phyloP scores from a whole-genome alignment of 371 early-diverging fungal species.

The Lichtheimia corymbifera region DNA sequence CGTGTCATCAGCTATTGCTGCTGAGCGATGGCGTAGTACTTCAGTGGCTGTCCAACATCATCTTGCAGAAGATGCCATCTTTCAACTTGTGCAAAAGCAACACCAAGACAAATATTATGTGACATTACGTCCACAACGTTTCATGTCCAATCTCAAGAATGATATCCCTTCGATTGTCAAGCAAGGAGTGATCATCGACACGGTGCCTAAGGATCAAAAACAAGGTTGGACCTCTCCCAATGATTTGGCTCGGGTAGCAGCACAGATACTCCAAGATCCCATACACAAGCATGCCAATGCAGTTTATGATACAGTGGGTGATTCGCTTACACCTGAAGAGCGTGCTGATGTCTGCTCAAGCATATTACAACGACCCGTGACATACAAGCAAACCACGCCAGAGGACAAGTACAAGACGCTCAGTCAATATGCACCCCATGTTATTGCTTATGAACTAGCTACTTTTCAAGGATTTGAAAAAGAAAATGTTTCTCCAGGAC shows the following conservation, averaged over 20 bases:
- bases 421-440: neutral
- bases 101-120: slow-evolving; percentile 14
- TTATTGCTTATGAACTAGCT: neutral
- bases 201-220: neutral
- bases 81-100: no score
- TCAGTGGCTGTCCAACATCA: slow-evolving; percentile 1
- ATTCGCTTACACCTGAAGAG: slow-evolving; percentile 3
- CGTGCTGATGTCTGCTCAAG: slow-evolving; percentile 14
- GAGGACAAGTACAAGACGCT: neutral
- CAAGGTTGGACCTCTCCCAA: slow-evolving; percentile 19
- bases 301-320: slow-evolving; percentile 20
- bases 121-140: slow-evolving; percentile 32
- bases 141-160: slow-evolving; percentile 27
- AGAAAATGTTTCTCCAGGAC: neutral
- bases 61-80: slow-evolving; percentile 1
- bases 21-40: slow-evolving; percentile 5
- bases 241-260: slow-evolving; percentile 18
- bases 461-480: neutral
- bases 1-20: slow-evolving; percentile 10
- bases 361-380: slow-evolving; percentile 9
- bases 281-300: slow-evolving; percentile 22
- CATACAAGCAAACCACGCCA: slow-evolving; percentile 9
- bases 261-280: slow-evolving; percentile 13
- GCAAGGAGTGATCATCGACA: slow-evolving; percentile 10
- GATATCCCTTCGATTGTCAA: neutral